Base-by-base conservation (phyloP, 148 eudicot genomes). In the Silene latifolia region DNA sequence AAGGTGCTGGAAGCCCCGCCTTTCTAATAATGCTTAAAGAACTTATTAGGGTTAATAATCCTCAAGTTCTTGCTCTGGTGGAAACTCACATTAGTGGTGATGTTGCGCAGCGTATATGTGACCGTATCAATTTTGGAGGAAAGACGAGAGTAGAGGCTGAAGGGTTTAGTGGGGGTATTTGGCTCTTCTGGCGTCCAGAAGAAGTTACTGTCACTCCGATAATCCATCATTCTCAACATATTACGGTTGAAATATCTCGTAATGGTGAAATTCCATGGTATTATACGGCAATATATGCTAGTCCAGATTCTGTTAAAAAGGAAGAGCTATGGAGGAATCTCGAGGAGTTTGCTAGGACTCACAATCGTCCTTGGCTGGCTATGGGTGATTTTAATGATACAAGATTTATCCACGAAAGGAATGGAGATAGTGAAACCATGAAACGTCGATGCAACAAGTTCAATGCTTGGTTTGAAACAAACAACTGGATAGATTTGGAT, bases 311-410 rank as follows among this genome's bases (percentile, higher is more conserved):
- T 0, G 14, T 4, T 14, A 32, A 7, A 17, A 5, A 11, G 3
- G 20, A 15, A 0, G 69, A 66, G 3, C 9, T 66, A 1, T 66
- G 69, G 48, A 0, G 3, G 1, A 6, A 66, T 0, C 9, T 66
- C 1, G 2, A 2, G 0, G 2, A 66, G 0, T 66, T 66, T 35
- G 47, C 69, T 15, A 4, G 1, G 1, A 32, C 18, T 1, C 18
- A 66, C 14, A 1, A 32, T 35, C 14, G 29, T 13, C 80, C 71
- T 0, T 63, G 71, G 62, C 6, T 66, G 0, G 11, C 53, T 0
- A 62, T 10, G 1, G 71, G 72, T 0, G 78, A 75, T 3, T 3
- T 75, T 66, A 75, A 65, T 56, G 20, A 65, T 0, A 66, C 72
- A 0, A 1, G 4, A 8, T 20, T 4, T 0, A 10, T 27, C 12